Evolutionary conservation across 78 protist species (phyloP), one percentile per base, ranked within the genome.

Genomic region (Trichosphaerium sp.): DNA sequence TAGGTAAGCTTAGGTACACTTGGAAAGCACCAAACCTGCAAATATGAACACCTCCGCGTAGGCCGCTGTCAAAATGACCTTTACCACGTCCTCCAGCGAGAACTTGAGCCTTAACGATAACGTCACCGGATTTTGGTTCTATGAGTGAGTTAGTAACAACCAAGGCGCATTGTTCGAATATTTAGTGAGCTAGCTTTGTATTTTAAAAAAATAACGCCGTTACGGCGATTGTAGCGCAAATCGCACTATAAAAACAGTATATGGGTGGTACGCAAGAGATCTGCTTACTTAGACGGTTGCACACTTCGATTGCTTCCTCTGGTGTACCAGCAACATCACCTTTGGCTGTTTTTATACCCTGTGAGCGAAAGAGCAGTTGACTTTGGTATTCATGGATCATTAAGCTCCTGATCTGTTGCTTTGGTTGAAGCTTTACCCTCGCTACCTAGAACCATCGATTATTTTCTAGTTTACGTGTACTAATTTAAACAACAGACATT

Each of bases 61-160:
- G 72, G 15, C 97, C 95, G 25, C 42, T 80, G 18, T 47, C 38
- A 76, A 96, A 93, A 29, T 63, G 41, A 35, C 99, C 99, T 56
- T 76, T 75, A 7, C 99, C 99, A 21, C 99, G 85, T 38, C 99
- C 98, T 23, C 99, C 99, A 8, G 99, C 98, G 1, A 79, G 85
- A 15, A 91, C 58, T 78, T 92, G 97, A n/a, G 93, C 82, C 78
- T 92, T 92, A 62, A 92, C 75, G 25, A 90, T 89, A 3, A 75
- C 15, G 31, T 84, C 80, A 37, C 72, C 75, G 54, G 77, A 37
- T 69, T 65, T 69, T n/a, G 29, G 31, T 35, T 5, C 25, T 25
- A n/a, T 48, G 35, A 41, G 10, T 28, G 10, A 6, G 10, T 61
- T 21, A 41, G 6, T 8, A 28, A 61, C 40, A 31, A 61, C n/a